These are phyloP conservation scores for Melastoma malabathricum DNA, from an alignment of 345 rosid species.

Conservation along the genomic window DNA sequence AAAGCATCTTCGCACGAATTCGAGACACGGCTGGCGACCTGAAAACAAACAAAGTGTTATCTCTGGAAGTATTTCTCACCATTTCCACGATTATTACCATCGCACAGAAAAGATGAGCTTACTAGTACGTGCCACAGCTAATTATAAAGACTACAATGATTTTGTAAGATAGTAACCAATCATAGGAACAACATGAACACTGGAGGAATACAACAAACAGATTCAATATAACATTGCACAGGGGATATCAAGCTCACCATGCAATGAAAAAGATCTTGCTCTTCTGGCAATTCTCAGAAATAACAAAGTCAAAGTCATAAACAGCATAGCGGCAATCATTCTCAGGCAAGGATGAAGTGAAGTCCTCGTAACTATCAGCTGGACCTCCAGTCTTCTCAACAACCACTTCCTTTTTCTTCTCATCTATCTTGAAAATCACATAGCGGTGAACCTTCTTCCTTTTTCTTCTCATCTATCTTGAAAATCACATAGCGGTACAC, in stretches of 20 bases:
- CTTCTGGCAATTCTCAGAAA: constrained; percentile 48
- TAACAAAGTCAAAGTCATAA: constrained; percentile 51
- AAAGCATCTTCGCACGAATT: constrained; percentile 63
- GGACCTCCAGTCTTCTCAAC: constrained; percentile 55
- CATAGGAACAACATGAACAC: neutral
- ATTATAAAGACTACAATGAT: too few species aligned
- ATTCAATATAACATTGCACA: neutral
- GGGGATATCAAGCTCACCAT: constrained; percentile 18
- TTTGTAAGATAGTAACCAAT: too few species aligned
- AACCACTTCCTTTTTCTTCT: constrained; percentile 41
- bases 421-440: constrained; percentile 45
- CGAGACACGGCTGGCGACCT: constrained; percentile 68
- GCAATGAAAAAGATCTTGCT: constrained; percentile 63
- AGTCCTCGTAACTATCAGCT: constrained; percentile 39
- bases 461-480: constrained; percentile 49
- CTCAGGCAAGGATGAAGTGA: constrained; percentile 45
- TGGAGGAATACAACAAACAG: neutral
- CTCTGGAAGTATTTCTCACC: neutral
- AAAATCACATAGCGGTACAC: constrained; percentile 30
- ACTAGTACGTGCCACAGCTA: too few species aligned
- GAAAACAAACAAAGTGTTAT: neutral
- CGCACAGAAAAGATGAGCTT: too few species aligned
- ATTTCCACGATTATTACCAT: too few species aligned
- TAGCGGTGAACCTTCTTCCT: constrained; percentile 37
- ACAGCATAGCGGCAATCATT: constrained; percentile 55